These are phyloP conservation scores for Fraxinus paxiana DNA, from an alignment of 305 asterid genomes.

Conservation along the genomic window DNA sequence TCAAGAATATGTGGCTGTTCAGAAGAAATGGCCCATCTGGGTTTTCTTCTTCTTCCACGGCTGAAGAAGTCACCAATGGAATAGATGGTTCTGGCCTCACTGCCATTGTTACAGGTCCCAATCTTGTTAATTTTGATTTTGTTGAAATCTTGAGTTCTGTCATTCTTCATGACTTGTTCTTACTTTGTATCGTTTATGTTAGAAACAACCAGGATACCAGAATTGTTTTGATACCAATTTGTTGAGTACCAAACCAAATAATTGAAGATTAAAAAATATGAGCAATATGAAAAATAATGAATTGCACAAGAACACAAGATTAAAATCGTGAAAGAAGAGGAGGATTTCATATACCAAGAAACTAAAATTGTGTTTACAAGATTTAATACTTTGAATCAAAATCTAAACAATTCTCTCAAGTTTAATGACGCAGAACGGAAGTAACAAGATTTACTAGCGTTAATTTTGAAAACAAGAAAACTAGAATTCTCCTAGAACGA, in stretches of 20 bases:
- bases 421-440: too few species aligned
- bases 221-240: neutral
- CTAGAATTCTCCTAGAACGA: too few species aligned
- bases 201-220: neutral
- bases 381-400: too few species aligned
- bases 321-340: neutral
- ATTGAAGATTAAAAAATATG: neutral
- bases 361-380: neutral
- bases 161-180: neutral
- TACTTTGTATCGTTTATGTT: neutral
- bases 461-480: too few species aligned
- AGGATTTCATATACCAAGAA: neutral
- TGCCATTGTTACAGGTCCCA: slow-evolving; percentile 75
- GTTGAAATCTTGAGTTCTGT: neutral
- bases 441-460: too few species aligned
- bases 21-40: slow-evolving; percentile 55
- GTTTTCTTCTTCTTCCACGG: slow-evolving; percentile 60
- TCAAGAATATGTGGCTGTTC: slow-evolving; percentile 45
- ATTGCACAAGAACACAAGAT: neutral
- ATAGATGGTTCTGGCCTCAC: slow-evolving; percentile 72
- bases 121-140: neutral
- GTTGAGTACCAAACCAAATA: neutral
- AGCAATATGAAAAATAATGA: too few species aligned
- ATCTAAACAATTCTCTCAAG: neutral
- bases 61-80: slow-evolving; percentile 69